Conservation (phyloP, 306 rosid species). For the Quercus berberidifolia region DNA sequence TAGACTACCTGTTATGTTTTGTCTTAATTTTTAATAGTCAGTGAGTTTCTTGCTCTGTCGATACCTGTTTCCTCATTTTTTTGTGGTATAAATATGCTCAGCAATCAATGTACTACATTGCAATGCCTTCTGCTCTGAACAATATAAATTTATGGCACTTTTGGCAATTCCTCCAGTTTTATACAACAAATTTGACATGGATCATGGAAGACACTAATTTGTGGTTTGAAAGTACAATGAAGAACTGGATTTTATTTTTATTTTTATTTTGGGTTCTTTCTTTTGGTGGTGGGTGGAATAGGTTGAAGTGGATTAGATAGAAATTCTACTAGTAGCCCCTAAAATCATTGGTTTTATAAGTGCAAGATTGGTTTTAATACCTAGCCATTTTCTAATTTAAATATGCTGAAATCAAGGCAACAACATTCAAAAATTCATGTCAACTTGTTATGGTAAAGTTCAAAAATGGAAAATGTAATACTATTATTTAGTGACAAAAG, state of each 20-base stretch:
- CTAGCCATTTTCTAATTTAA: not conserved
- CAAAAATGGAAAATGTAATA: not conserved
- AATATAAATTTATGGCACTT: not conserved
- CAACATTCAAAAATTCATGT: not conserved
- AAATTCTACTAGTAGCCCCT: not conserved
- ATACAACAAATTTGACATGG: not conserved
- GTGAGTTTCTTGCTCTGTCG: not conserved
- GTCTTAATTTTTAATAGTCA: not conserved
- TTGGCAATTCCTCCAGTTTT: not conserved
- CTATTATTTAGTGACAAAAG: not conserved
- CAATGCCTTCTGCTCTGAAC: not conserved
- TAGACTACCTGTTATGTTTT: conserved; percentile 5
- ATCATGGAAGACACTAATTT: not conserved
- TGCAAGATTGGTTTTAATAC: not conserved
- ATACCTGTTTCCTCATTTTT: not conserved
- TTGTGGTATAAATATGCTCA: not conserved
- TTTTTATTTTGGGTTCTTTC: not conserved
- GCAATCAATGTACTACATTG: not conserved
- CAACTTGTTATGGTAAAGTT: not conserved
- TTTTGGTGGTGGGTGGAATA: not conserved
- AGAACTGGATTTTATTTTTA: not conserved
- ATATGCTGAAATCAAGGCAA: not conserved
- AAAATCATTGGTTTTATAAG: not conserved
- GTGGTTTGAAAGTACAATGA: not conserved
- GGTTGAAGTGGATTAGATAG: not conserved